Percentiles rank a stretch among this genome's conserved stretches.
phyloP scores from a whole-genome alignment of 2,329 filamentous ascomycete species.

The Arthrobotrys pseudoclavata region DNA sequence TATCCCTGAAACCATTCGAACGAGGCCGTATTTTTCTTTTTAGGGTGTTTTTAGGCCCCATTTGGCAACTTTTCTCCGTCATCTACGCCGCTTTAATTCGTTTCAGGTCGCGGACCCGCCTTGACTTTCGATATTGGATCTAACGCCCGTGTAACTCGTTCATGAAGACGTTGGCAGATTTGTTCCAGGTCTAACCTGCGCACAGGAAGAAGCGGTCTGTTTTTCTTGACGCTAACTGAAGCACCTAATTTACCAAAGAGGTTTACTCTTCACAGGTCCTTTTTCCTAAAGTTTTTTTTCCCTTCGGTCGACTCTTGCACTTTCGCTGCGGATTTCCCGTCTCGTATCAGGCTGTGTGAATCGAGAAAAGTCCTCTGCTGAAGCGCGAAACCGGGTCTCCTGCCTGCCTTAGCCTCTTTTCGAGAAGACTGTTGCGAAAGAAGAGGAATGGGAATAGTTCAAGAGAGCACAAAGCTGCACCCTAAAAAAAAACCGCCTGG shows the following conservation, averaged over 20 bases:
- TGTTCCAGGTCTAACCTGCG: constrained; percentile 49
- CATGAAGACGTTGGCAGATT: constrained; percentile 35
- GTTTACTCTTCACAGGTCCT: constrained; percentile 28
- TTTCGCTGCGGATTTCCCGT: constrained; percentile 52
- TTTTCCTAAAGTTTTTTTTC: constrained; percentile 5
- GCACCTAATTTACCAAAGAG: constrained; percentile 34
- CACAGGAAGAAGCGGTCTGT: constrained; percentile 37
- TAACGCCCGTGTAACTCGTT: constrained; percentile 54
- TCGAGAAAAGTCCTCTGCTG: constrained; percentile 36
- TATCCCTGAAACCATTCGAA: constrained; percentile 49
- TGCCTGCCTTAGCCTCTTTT: constrained; percentile 55
- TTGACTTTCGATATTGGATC: constrained; percentile 60
- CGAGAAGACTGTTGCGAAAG: constrained; percentile 38
- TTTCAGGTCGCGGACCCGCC: constrained; percentile 57
- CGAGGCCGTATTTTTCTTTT: constrained; percentile 28
- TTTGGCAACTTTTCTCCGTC: constrained; percentile 59
- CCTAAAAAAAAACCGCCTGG: constrained; percentile 30
- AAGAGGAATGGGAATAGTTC: constrained; percentile 33
- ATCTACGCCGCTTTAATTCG: constrained; percentile 55
- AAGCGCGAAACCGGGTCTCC: constrained; percentile 59
- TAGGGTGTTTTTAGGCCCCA: constrained; percentile 42
- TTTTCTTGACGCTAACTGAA: constrained; percentile 40
- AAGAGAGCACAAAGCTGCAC: constrained; percentile 25
- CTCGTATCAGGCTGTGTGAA: constrained; percentile 56
- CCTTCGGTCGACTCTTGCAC: constrained; percentile 12